A percentile compares a stretch with the other conserved stretches of the same genome.
Conservation (phyloP, 495 filamentous ascomycete genomes). For the Penicillium alfredii region DNA sequence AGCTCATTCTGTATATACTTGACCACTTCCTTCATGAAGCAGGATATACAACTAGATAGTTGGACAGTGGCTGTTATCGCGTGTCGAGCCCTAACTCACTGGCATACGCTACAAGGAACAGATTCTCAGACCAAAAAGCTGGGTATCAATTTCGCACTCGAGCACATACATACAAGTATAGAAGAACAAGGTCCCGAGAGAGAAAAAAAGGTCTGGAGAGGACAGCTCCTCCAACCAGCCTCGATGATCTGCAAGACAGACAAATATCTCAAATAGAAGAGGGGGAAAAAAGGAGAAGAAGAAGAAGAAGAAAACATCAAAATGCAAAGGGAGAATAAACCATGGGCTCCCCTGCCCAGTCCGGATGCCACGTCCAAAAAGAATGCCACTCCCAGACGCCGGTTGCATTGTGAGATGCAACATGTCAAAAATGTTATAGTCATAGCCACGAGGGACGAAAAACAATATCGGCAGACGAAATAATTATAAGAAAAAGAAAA, state of each 20-base stretch:
- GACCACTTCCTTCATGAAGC: too few species aligned
- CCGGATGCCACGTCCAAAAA: constrained; percentile 8
- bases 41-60: too few species aligned
- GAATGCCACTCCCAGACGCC: constrained; percentile 11
- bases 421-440: constrained; percentile 15
- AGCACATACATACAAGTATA: constrained; percentile 16
- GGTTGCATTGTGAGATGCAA: constrained; percentile 9
- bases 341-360: constrained; percentile 11
- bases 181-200: constrained; percentile 3
- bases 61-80: too few species aligned
- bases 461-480: constrained; percentile 8
- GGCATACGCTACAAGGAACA: too few species aligned
- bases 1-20: too few species aligned
- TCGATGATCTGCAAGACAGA: constrained; percentile 10
- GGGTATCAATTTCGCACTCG: constrained; percentile 20
- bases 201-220: background rate
- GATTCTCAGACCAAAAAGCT: constrained; percentile 1
- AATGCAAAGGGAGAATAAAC: constrained; percentile 1
- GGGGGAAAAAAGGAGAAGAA: too few species aligned
- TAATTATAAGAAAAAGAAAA: constrained; percentile 1
- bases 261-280: too few species aligned
- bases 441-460: constrained; percentile 4
- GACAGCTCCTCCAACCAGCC: background rate
- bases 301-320: constrained; percentile 2
- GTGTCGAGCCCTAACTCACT: too few species aligned